Evolutionary conservation across 2,329 filamentous ascomycete species (phyloP).

Genomic region (Phyllosticta ampelicida): DNA sequence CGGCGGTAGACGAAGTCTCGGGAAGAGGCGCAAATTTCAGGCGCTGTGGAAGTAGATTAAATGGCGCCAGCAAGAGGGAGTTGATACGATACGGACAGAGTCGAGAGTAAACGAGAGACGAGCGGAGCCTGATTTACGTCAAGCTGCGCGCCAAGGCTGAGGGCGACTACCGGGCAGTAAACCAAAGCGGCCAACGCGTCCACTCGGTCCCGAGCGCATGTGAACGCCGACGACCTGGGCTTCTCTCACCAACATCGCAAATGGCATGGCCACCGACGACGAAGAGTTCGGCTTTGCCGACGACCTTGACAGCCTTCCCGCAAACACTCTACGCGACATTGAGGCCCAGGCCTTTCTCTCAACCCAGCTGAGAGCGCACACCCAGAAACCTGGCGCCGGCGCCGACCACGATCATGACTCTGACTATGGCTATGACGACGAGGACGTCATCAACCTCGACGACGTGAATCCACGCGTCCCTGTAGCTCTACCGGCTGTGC

Average conservation of each 20-base stretch:
- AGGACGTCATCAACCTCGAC: slow-evolving; percentile 34
- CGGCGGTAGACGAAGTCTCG: neutral
- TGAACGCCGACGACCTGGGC: slow-evolving; percentile 4
- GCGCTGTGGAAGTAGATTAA: neutral
- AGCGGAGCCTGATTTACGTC: slow-evolving; percentile 9
- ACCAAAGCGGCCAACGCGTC: slow-evolving; percentile 3
- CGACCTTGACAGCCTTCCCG: slow-evolving; percentile 35
- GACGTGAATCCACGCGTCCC: slow-evolving; percentile 16
- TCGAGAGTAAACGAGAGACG: slow-evolving; percentile 3
- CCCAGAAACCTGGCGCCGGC: neutral
- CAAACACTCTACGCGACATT: slow-evolving; percentile 34
- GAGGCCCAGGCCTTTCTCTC: slow-evolving; percentile 34
- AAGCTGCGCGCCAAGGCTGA: slow-evolving; percentile 9
- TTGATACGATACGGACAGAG: neutral
- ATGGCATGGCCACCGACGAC: slow-evolving; percentile 28
- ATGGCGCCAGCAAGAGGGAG: neutral
- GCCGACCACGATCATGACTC: slow-evolving; percentile 12
- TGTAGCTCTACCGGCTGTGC: neutral
- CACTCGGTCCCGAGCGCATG: slow-evolving; percentile 2
- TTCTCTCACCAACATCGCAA: slow-evolving; percentile 1
- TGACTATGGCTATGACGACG: slow-evolving; percentile 29
- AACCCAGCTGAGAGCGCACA: slow-evolving; percentile 24
- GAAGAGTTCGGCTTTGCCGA: slow-evolving; percentile 36
- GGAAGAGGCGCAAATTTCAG: neutral
- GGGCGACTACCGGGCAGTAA: neutral